Percentiles rank a stretch among this genome's conserved stretches.
Conservation (phyloP, 129 eudicot genomes). For the Escallonia rubra region DNA sequence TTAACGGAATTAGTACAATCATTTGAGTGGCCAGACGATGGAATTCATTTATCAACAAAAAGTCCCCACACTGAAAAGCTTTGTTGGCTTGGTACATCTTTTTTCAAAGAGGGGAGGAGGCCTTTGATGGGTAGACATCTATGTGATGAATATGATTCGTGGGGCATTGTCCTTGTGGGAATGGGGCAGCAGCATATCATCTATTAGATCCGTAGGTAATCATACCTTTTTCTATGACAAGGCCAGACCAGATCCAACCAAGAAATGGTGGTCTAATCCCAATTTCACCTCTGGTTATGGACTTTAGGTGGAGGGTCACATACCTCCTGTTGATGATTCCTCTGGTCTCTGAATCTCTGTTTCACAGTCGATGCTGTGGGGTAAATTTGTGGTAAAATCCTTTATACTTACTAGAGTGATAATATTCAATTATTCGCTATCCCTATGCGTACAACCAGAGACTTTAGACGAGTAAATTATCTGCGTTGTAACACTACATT, state of each 20-base stretch:
- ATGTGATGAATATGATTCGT: not conserved
- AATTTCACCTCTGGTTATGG: not conserved
- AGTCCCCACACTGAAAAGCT: slow-evolving; percentile 1
- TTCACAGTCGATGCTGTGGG: too few species aligned
- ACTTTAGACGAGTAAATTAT: too few species aligned
- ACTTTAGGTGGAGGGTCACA: not conserved
- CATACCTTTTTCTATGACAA: not conserved
- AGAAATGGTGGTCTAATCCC: not conserved
- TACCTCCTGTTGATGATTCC: not conserved
- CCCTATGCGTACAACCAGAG: not conserved
- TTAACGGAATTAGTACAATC: not conserved
- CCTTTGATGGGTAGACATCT: not conserved
- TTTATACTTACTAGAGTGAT: too few species aligned
- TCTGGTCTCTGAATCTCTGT: not conserved
- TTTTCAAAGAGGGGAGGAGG: not conserved
- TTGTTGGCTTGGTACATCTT: not conserved
- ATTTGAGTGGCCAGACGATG: not conserved
- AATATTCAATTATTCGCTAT: not conserved
- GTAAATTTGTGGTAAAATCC: too few species aligned
- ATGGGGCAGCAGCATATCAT: not conserved
- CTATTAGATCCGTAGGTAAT: not conserved
- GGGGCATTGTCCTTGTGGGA: not conserved
- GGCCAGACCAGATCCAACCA: not conserved
- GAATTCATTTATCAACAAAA: slow-evolving; percentile 1
- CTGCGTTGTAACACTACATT: too few species aligned